These are phyloP conservation scores for Phaeotremella fagi DNA, from an alignment of 768 basidiomycete species.

Conservation along the genomic window DNA sequence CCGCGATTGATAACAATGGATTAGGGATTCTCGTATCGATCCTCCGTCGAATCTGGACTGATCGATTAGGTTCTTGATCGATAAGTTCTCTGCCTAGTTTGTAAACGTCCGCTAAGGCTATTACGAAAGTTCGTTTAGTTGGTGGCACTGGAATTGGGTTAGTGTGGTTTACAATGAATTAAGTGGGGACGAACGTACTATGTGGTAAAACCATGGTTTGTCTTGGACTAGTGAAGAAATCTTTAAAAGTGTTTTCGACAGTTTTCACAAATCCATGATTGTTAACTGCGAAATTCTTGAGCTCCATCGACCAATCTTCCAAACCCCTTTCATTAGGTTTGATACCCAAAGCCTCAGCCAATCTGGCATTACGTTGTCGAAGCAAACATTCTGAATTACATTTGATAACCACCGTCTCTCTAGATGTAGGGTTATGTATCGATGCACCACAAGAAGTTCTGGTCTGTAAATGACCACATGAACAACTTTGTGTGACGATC, in stretches of 20 bases:
- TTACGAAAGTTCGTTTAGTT: constrained; percentile 76
- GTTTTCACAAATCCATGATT: constrained; percentile 64
- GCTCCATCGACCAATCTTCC: constrained; percentile 58
- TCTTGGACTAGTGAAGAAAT: constrained; percentile 53
- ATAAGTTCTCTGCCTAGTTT: constrained; percentile 79
- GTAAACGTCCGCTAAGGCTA: constrained; percentile 63
- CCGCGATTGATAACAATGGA: constrained; percentile 61
- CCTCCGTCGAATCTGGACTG: constrained; percentile 74
- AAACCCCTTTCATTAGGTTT: constrained; percentile 50
- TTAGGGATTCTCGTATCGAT: constrained; percentile 74
- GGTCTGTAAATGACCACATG: constrained; percentile 77
- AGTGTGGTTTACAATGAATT: constrained; percentile 59
- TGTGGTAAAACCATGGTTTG: constrained; percentile 37
- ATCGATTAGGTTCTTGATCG: constrained; percentile 78
- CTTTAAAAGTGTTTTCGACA: constrained; percentile 76
- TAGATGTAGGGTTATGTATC: constrained; percentile 52
- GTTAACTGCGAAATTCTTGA: constrained; percentile 59
- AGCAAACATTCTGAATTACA: constrained; percentile 80
- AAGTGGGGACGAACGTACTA: constrained; percentile 51
- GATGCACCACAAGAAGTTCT: constrained; percentile 65
- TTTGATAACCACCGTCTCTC: constrained; percentile 55
- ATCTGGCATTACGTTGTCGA: constrained; percentile 75
- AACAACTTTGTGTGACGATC: constrained; percentile 64
- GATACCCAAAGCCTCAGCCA: constrained; percentile 91
- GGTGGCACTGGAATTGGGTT: constrained; percentile 66